A percentile compares a stretch with the other conserved stretches of the same genome.
Conservation (phyloP, 2,329 filamentous ascomycete species). For the Verticillium nubilum region DNA sequence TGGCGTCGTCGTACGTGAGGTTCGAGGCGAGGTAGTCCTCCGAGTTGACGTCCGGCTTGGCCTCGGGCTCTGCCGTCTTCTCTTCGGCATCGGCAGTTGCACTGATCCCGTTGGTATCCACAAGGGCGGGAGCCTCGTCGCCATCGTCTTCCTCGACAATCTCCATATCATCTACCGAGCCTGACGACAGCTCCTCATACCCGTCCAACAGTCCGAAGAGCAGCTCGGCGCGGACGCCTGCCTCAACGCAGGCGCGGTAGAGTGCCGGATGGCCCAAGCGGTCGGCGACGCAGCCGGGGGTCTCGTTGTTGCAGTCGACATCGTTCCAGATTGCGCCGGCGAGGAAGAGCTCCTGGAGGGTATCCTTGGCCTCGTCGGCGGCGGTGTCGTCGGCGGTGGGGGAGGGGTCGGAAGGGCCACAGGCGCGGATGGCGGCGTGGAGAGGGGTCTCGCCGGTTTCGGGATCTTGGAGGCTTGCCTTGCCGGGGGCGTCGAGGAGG, state of each 20-base stretch:
- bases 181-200: constrained; percentile 67
- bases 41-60: constrained; percentile 50
- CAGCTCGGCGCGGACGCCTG: constrained; percentile 85
- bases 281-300: constrained; percentile 80
- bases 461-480: constrained; percentile 74
- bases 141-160: constrained; percentile 38
- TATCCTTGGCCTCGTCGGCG: constrained; percentile 58
- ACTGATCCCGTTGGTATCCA: constrained; percentile 27
- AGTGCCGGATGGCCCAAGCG: constrained; percentile 62
- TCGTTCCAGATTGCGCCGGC: constrained; percentile 98
- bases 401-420: constrained; percentile 35
- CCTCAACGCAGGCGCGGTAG: constrained; percentile 81
- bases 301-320: constrained; percentile 79
- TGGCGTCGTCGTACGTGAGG: constrained; percentile 58
- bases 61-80: constrained; percentile 22
- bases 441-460: constrained; percentile 82
- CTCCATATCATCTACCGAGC: constrained; percentile 32
- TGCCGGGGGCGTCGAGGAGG: constrained; percentile 58
- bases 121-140: constrained; percentile 24
- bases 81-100: constrained; percentile 18
- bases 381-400: constrained; percentile 28
- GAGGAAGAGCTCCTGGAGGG: constrained; percentile 71
- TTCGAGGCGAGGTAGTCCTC: constrained; percentile 63
- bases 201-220: constrained; percentile 76
- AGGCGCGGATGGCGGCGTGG: constrained; percentile 83